Evolutionary conservation across 2,329 filamentous ascomycete species (phyloP), one percentile per base, ranked within the genome.

Genomic region (Diaporthe amygdali): DNA sequence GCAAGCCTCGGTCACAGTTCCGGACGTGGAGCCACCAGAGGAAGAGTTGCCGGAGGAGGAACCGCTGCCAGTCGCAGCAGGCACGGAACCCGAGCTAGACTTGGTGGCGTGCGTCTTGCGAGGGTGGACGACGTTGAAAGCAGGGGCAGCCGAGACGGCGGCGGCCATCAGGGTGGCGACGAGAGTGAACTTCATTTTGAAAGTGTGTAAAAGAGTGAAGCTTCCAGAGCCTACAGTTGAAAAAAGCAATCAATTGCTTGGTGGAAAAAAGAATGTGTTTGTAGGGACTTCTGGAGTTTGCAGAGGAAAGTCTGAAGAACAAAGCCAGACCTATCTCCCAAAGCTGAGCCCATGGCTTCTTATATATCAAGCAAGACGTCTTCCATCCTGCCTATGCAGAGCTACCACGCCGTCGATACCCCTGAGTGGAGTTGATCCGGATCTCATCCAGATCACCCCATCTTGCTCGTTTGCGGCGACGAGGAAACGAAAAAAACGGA

Each of bases 1-100:
- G 41, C 74, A 75, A 30, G 73, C 66, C 17, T 75, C 74, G 6
- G 70, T 72, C n/a, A 73, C 41, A 8, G 69, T 37, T 20, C 41
- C 69, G 37, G 52, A 39, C 9, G 25, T 17, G 17, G 64, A 67
- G 9, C 56, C 56, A 32, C 5, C 25, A 2, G 61, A 10, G 20
- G 64, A 34, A 17, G 63, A 41, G 63, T 52, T 47, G 51, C 20
- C 34, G 41, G 56, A 49, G 46, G 20, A 49, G 46, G 20, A 22
- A 5, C 47, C n/a, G 46, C 55, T 41, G 37, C 37, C 30, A 30
- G 39, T 46, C 17, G 22, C 55, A 32, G 55, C 14, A 20, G 55
- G 39, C 4, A 25, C 22, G 20, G 66, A 32, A 15, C 37, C 39
- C 41, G 66, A 51, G 47, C 32, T 25, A 2, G 61, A 25, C 44